Evolutionary conservation across 1,284 basidiomycete species (phyloP), one percentile per base, ranked within the genome.

Genomic region (Rhodotorula sp.): DNA sequence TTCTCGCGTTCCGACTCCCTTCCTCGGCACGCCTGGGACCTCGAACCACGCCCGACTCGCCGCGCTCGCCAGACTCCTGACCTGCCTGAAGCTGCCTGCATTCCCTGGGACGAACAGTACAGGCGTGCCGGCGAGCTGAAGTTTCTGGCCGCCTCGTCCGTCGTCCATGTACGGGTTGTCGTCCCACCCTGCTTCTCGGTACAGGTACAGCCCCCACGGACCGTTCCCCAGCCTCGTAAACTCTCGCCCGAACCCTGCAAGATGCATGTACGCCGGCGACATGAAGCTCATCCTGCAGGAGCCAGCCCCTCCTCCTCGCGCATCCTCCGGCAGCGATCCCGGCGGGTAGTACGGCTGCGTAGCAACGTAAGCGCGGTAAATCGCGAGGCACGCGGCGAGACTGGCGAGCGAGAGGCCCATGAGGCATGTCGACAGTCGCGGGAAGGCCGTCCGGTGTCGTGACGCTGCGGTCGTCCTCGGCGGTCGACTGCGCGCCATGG

Each of bases 61-160:
- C 20, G 92, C 94, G 5, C 92, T 93, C 2, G 94, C 95, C 75
- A 99, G 92, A 24, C 93, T 97, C 68, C 96, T 88, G 29, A 92
- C 90, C 84, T 99, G 96, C 71, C 88, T 89, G 59, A 91, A 95
- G 4, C 92, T 94, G 2, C 96, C 96, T 19, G 96, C 94, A 78
- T 98, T 98, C 3, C 96, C 96, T 1, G 96, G 96, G 29, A 99
- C 89, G 81, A 99, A 99, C 36, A 99, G 84, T 17, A 95, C 92
- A 10, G 96, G 95, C 20, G 84, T 78, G 53, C 91, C 88, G 54
- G 79, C 78, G 15, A 84, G 82, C 85, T 85, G 71, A 19, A 73
- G 54, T 34, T 46, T 34, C 53, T 60, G 20, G 13, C 60, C 58
- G 13, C 56, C 52, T 5, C 24, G 20, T 22, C 34, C 64, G 30